Evolutionary conservation across 139 green algal species (phyloP), one percentile per base, ranked within the genome.

Genomic region (Edaphochlamys debaryana): DNA sequence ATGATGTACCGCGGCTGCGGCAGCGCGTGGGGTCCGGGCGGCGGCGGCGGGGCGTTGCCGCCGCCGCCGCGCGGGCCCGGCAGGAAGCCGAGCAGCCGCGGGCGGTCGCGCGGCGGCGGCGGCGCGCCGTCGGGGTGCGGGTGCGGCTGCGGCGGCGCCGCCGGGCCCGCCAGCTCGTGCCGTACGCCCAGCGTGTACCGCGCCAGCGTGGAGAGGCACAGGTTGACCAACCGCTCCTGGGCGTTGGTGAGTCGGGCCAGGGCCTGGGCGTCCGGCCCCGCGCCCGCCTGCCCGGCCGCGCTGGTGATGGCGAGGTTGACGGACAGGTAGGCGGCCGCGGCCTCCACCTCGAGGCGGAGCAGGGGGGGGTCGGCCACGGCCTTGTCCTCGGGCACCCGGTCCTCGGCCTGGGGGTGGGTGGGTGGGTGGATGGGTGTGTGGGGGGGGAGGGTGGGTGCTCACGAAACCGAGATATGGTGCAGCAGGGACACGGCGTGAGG

Each of bases 271-370:
- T 85, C 79, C 38, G 68, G 38, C 8, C 19, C n/a, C 23, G 79
- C 79, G 37, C 82, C 37, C 29, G 40, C 32, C 45, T 56, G 63
- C 9, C 60, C 32, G 9, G 48, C 73, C 30, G 52, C 67, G 37
- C 63, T 30, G 37, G 40, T 66, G 40, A 69, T 78, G 73, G 72
- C 73, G 32, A 79, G n/a, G 73, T 71, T 79, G 45, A 98, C 87
- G 38, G 90, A 94, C 32, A 99, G 87, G 81, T 97, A 97, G 15
- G 95, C 93, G 69, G 98, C 92, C 17, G 88, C 85, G 45, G 94
- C 92, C 88, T 99, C 96, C 15, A 87, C 92, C 90, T 99, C 97
- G 52, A 99, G 90, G 19, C 93, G 84, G 86, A 99, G 91, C 85
- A 99, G 91, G 5, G 97, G 97, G 3, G 97, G 97, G 90, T 99